Conservation (phyloP, 2,329 filamentous ascomycete genomes). For the Trematosphaeria pertusa region DNA sequence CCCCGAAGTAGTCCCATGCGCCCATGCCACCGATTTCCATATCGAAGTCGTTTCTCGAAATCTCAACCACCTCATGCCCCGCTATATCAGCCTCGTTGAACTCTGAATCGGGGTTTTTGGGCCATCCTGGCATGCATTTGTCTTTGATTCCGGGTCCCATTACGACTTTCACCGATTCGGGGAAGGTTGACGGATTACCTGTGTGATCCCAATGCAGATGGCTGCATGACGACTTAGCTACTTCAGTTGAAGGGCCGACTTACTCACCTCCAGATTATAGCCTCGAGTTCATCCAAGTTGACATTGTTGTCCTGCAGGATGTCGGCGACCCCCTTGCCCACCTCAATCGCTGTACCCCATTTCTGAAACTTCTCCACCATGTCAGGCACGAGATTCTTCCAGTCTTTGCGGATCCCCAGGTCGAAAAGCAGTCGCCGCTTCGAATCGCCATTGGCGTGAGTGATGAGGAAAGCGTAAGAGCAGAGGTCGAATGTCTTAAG, state of each 20-base stretch:
- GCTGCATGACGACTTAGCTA: too few species aligned
- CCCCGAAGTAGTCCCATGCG: slow-evolving; percentile 61
- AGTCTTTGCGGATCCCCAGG: slow-evolving; percentile 57
- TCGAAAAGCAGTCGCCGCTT: slow-evolving; percentile 57
- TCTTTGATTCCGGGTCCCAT: slow-evolving; percentile 60
- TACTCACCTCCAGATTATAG: background rate
- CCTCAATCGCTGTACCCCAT: slow-evolving; percentile 7
- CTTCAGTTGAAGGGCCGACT: too few species aligned
- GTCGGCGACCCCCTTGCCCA: slow-evolving; percentile 3
- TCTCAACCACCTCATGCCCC: slow-evolving; percentile 10
- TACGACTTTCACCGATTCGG: slow-evolving; percentile 52
- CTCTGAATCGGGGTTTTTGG: slow-evolving; percentile 26
- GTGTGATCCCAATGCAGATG: slow-evolving; percentile 53
- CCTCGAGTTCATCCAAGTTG: background rate
- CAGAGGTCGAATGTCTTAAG: slow-evolving; percentile 6
- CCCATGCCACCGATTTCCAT: slow-evolving; percentile 52
- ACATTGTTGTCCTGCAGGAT: background rate
- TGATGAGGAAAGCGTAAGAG: slow-evolving; percentile 9
- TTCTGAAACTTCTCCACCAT: slow-evolving; percentile 10
- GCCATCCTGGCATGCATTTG: slow-evolving; percentile 54
- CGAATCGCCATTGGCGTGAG: background rate
- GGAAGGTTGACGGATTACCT: slow-evolving; percentile 57
- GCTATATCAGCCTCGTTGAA: slow-evolving; percentile 3
- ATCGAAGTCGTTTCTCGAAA: slow-evolving; percentile 6
- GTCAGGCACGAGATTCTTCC: slow-evolving; percentile 41